Evolutionary conservation across 768 basidiomycete species (phyloP).

Genomic region (Mycena amicta): DNA sequence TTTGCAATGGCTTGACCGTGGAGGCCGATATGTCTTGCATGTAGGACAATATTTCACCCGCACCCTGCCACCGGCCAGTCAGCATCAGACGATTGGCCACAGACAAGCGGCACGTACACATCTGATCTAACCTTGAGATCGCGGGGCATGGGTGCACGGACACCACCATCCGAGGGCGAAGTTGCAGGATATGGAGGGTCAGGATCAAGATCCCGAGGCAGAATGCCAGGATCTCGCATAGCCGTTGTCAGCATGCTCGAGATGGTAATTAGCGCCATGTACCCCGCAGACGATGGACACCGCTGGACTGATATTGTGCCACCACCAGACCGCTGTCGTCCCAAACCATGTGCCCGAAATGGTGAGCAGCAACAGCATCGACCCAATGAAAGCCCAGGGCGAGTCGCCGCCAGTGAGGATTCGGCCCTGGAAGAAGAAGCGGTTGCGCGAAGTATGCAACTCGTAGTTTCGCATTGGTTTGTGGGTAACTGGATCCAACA

Average conservation of each 20-base stretch:
- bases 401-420: slow-evolving; percentile 86
- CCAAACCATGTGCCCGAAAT: slow-evolving; percentile 85
- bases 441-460: slow-evolving; percentile 71
- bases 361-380: slow-evolving; percentile 60
- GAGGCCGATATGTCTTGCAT: slow-evolving; percentile 90
- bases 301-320: slow-evolving; percentile 74
- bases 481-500: slow-evolving; percentile 39
- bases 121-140: slow-evolving; percentile 80
- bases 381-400: slow-evolving; percentile 76
- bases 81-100: slow-evolving; percentile 3
- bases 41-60: slow-evolving; percentile 94
- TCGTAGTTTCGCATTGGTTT: slow-evolving; percentile 58
- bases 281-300: slow-evolving; percentile 59
- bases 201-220: slow-evolving; percentile 85
- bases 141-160: slow-evolving; percentile 71
- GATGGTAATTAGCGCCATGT: slow-evolving; percentile 62
- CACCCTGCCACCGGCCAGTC: slow-evolving; percentile 51
- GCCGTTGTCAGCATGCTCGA: slow-evolving; percentile 81
- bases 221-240: slow-evolving; percentile 81
- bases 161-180: slow-evolving; percentile 64
- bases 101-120: slow-evolving; percentile 51
- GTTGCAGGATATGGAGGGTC: slow-evolving; percentile 75
- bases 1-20: slow-evolving; percentile 93
- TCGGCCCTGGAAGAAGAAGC: slow-evolving; percentile 72
- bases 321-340: slow-evolving; percentile 89